These are phyloP conservation scores for Senna tora DNA, from an alignment of 306 rosid genomes.

Conservation along the genomic window DNA sequence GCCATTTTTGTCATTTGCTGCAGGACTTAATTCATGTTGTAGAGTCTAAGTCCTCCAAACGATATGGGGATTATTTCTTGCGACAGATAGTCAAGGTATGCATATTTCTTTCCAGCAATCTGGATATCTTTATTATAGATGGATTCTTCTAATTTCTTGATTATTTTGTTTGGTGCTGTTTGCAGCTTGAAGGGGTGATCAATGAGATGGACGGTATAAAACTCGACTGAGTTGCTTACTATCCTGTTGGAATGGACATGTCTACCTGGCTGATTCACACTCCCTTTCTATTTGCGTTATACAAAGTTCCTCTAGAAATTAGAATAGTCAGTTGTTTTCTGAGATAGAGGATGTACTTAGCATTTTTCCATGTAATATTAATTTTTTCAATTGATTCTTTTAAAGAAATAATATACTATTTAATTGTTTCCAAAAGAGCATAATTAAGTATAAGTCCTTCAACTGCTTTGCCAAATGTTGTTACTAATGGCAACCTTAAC, in stretches of 20 bases:
- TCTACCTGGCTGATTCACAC: conserved; percentile 1
- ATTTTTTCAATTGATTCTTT: conserved; percentile 35
- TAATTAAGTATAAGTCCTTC: conserved; percentile 28
- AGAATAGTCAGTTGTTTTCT: conserved; percentile 19
- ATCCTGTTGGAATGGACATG: neutral
- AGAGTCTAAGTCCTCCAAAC: conserved; percentile 74
- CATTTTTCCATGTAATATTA: conserved; percentile 38
- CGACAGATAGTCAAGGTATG: conserved; percentile 91
- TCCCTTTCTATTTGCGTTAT: conserved; percentile 23
- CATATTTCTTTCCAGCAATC: neutral
- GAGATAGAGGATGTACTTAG: conserved; percentile 49
- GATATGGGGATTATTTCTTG: conserved; percentile 85
- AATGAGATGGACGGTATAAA: conserved; percentile 77
- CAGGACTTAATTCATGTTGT: conserved; percentile 76
- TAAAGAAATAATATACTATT: conserved; percentile 2
- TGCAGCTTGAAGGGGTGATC: conserved; percentile 87
- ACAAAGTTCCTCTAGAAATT: neutral
- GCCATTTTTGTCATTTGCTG: conserved; percentile 32
- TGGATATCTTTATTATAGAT: neutral
- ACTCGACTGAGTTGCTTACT: conserved; percentile 59
- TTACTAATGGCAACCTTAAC: neutral
- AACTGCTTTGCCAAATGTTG: neutral
- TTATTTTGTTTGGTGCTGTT: conserved; percentile 8
- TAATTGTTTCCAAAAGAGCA: conserved; percentile 32
- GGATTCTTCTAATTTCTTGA: neutral